phyloP scores from a whole-genome alignment of 768 basidiomycete genomes.

The Boletus insuetus region DNA sequence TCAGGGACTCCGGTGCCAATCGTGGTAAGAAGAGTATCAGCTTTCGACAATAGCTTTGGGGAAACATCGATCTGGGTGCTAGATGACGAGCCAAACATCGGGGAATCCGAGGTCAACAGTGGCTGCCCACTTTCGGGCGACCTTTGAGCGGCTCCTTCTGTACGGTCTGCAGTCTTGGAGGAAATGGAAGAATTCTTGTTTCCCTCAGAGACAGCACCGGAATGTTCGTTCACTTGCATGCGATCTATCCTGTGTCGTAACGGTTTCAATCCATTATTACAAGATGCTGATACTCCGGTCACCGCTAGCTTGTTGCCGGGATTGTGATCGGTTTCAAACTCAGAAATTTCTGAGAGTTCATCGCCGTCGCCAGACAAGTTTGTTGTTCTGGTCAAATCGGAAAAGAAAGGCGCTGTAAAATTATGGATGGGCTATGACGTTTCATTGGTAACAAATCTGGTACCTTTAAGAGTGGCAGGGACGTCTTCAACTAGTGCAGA shows the following conservation, averaged over 20 bases:
- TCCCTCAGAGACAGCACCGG: not conserved
- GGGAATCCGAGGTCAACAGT: not conserved
- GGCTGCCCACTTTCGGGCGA: not conserved
- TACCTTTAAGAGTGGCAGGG: not conserved
- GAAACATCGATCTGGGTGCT: conserved; percentile 15
- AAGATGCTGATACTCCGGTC: not conserved
- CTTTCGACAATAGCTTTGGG: not conserved
- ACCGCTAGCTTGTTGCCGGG: not conserved
- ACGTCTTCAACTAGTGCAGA: not conserved
- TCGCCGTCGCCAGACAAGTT: conserved; percentile 19
- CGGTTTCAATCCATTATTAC: not conserved
- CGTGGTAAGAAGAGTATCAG: not conserved
- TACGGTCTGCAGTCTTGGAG: not conserved
- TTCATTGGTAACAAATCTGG: not conserved
- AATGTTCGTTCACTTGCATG: conserved; percentile 13
- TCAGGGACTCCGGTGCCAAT: not conserved
- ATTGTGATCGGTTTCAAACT: conserved; percentile 19
- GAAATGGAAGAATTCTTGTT: not conserved
- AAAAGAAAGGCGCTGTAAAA: not conserved
- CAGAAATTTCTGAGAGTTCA: conserved; percentile 35
- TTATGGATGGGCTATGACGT: not conserved
- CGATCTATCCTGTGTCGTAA: not conserved
- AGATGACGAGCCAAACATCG: conserved; percentile 13
- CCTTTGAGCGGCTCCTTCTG: not conserved
- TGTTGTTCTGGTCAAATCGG: not conserved